phyloP scores from a whole-genome alignment of 306 rosid genomes.

The Betula pendula region DNA sequence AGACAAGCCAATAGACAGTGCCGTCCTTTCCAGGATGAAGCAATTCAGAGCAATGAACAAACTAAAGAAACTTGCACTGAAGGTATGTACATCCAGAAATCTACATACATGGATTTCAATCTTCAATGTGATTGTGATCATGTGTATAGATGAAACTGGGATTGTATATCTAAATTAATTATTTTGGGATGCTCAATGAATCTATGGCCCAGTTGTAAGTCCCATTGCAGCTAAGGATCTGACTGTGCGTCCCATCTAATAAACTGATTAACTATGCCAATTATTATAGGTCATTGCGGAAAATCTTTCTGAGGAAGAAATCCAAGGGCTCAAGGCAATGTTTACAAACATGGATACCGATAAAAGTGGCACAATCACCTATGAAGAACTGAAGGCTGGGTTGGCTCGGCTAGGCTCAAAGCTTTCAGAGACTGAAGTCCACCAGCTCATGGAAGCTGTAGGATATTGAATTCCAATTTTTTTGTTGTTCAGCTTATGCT shows the following conservation, averaged over 20 bases:
- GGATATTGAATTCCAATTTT: conserved; percentile 23
- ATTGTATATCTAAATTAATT: not conserved
- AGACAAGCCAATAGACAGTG: conserved; percentile 90
- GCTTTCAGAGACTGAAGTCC: conserved; percentile 76
- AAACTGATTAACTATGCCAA: not conserved
- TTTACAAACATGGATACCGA: conserved; percentile 83
- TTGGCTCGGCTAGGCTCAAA: conserved; percentile 81
- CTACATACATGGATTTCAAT: not conserved
- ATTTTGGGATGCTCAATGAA: not conserved
- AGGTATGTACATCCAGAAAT: conserved; percentile 16
- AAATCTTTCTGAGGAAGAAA: conserved; percentile 85
- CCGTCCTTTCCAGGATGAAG: conserved; percentile 91
- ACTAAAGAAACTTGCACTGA: conserved; percentile 86
- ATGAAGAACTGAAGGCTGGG: conserved; percentile 73
- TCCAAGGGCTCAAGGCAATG: conserved; percentile 87
- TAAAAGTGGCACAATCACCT: conserved; percentile 85
- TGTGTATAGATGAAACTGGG: not conserved
- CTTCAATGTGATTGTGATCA: not conserved
- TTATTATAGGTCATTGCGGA: conserved; percentile 77
- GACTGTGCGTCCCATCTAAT: conserved; percentile 11
- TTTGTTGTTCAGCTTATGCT: not conserved
- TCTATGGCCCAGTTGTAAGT: not conserved
- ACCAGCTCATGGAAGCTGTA: conserved; percentile 92
- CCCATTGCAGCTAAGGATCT: not conserved
- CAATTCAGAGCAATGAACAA: conserved; percentile 96